phyloP scores from a whole-genome alignment of 257 asterid species.

The Catharanthus roseus region DNA sequence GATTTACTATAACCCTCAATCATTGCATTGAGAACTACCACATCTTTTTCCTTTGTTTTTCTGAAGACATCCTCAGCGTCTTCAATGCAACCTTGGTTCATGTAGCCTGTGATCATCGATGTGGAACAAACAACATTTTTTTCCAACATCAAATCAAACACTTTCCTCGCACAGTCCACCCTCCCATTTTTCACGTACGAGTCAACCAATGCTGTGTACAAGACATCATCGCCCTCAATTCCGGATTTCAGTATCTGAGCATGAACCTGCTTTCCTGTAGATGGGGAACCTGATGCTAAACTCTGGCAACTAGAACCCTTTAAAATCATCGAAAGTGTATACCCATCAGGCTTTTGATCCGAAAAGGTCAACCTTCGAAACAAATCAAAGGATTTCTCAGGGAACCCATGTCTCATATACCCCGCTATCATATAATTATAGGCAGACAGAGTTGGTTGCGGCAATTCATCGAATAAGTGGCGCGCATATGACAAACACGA shows the following conservation, averaged over 20 bases:
- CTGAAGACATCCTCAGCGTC: constrained; percentile 74
- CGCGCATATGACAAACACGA: constrained; percentile 48
- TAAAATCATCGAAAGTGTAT: constrained; percentile 69
- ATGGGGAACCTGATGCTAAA: constrained; percentile 14
- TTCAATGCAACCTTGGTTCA: constrained; percentile 47
- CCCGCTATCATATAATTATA: constrained; percentile 84
- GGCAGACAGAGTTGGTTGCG: constrained; percentile 59
- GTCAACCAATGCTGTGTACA: constrained; percentile 66
- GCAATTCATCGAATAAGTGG: constrained; percentile 71
- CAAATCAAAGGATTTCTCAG: constrained; percentile 42
- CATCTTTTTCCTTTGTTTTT: constrained; percentile 56
- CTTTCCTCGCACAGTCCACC: constrained; percentile 57
- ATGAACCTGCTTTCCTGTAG: constrained; percentile 53
- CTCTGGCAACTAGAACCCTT: constrained; percentile 46
- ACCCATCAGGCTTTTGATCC: constrained; percentile 59
- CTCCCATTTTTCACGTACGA: constrained; percentile 65
- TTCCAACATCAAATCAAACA: constrained; percentile 70
- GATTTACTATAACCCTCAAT: constrained; percentile 89
- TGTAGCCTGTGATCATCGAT: constrained; percentile 82
- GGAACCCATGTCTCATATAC: constrained; percentile 44
- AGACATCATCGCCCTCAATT: constrained; percentile 60
- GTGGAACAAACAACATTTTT: constrained; percentile 71
- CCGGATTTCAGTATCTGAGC: constrained; percentile 49
- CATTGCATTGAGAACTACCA: constrained; percentile 88
- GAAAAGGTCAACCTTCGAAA: constrained; percentile 41